These are phyloP conservation scores for Spirogloea muscicola DNA, from an alignment of 139 green algal species.

Conservation along the genomic window DNA sequence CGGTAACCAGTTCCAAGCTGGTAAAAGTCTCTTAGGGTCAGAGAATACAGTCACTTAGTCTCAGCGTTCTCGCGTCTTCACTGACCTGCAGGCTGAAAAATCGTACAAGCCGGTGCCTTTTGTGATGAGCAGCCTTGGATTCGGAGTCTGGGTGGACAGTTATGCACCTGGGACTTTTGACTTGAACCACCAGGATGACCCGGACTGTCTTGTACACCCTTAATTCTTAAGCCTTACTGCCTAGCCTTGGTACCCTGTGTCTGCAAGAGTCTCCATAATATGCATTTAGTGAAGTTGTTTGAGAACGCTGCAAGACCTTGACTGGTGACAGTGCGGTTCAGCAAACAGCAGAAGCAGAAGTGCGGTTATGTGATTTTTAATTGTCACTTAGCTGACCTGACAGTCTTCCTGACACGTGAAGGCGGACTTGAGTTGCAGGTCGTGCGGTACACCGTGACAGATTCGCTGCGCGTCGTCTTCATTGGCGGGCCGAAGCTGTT, in stretches of 20 bases:
- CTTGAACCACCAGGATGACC: neutral
- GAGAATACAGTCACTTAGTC: too few species aligned
- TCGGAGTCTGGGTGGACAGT: constrained; percentile 24
- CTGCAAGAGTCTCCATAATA: too few species aligned
- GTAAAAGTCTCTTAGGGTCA: too few species aligned
- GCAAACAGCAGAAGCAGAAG: neutral
- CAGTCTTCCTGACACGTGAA: too few species aligned
- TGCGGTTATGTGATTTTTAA: neutral
- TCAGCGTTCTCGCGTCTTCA: too few species aligned
- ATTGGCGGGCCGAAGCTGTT: constrained; percentile 13
- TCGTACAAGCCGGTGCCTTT: constrained; percentile 39
- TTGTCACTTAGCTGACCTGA: neutral
- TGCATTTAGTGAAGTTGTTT: too few species aligned
- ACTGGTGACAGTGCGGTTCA: too few species aligned
- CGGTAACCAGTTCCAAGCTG: too few species aligned
- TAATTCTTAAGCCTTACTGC: too few species aligned
- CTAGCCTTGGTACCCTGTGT: too few species aligned
- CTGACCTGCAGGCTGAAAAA: neutral
- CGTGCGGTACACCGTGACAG: neutral
- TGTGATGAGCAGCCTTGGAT: constrained; percentile 21
- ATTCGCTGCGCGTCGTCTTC: constrained; percentile 19
- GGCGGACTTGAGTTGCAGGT: too few species aligned
- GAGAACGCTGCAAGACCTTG: too few species aligned
- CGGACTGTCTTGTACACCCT: neutral
- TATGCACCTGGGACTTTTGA: constrained; percentile 1